Conservation (phyloP, 768 basidiomycete species). For the Mycena vulgaris region DNA sequence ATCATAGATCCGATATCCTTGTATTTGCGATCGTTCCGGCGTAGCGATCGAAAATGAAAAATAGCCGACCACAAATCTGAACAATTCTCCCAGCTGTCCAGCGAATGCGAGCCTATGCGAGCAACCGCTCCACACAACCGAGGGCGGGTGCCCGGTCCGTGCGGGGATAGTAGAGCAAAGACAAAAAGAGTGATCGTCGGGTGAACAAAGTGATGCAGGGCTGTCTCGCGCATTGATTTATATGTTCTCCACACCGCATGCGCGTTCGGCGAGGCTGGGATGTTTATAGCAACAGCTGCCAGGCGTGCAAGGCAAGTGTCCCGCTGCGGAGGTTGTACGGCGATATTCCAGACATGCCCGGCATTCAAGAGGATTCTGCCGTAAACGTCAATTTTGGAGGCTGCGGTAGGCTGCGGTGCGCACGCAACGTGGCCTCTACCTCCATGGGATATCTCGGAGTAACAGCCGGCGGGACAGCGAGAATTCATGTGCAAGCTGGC, state of each 20-base stretch:
- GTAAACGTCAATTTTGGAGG: conserved; percentile 29
- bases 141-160: conserved; percentile 5
- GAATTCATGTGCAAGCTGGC: too few species aligned
- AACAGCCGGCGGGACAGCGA: too few species aligned
- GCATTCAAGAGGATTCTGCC: conserved; percentile 20
- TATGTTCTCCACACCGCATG: conserved; percentile 27
- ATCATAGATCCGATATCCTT: conserved; percentile 30
- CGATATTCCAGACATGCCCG: neutral
- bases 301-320: neutral
- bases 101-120: neutral
- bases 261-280: conserved; percentile 30
- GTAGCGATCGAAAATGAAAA: conserved; percentile 16
- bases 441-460: too few species aligned
- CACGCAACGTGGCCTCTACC: conserved; percentile 31
- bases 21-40: conserved; percentile 18
- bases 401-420: conserved; percentile 19
- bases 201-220: conserved; percentile 14
- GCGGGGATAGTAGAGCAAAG: conserved; percentile 29
- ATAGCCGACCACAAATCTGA: conserved; percentile 13
- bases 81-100: conserved; percentile 12
- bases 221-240: conserved; percentile 22
- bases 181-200: conserved; percentile 28
- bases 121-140: neutral
- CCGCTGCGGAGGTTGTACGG: conserved; percentile 1
- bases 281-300: neutral